These are phyloP conservation scores for Arabis hirsuta DNA, from an alignment of 345 rosid species.

Conservation along the genomic window DNA sequence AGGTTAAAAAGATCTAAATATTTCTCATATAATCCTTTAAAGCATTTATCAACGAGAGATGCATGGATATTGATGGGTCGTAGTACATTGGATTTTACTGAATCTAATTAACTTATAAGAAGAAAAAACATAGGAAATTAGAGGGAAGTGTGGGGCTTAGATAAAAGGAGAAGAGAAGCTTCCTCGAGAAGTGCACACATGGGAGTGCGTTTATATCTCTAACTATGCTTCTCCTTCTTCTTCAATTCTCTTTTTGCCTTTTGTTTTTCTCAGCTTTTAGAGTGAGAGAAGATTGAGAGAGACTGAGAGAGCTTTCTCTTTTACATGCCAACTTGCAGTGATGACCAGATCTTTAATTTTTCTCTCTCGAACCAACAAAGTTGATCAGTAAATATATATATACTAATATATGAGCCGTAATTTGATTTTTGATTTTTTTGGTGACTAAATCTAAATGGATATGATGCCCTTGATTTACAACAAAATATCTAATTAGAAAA, in stretches of 20 bases:
- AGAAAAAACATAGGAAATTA: neutral
- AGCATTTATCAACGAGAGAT: neutral
- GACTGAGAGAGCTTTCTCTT: slow-evolving; percentile 56
- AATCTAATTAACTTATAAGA: neutral
- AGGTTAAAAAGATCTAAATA: no score
- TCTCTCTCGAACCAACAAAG: slow-evolving; percentile 32
- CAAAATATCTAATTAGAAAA: neutral
- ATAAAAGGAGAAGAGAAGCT: slow-evolving; percentile 45
- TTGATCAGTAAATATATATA: slow-evolving; percentile 2
- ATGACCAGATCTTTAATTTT: slow-evolving; percentile 48
- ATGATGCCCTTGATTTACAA: neutral
- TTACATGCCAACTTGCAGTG: slow-evolving; percentile 59
- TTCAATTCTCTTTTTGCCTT: slow-evolving; percentile 42
- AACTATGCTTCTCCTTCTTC: slow-evolving; percentile 39
- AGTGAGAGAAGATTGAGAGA: slow-evolving; percentile 26
- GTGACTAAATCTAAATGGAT: neutral
- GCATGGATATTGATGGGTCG: neutral
- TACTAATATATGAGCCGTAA: slow-evolving; percentile 13
- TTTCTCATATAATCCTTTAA: no score
- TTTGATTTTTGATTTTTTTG: slow-evolving; percentile 3
- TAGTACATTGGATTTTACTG: neutral
- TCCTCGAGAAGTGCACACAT: slow-evolving; percentile 50
- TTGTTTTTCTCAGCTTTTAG: slow-evolving; percentile 47
- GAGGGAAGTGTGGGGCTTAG: slow-evolving; percentile 35
- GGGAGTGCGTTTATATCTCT: slow-evolving; percentile 44